phyloP scores from a whole-genome alignment of 2,329 filamentous ascomycete genomes.

The Epicoccum nigrum region DNA sequence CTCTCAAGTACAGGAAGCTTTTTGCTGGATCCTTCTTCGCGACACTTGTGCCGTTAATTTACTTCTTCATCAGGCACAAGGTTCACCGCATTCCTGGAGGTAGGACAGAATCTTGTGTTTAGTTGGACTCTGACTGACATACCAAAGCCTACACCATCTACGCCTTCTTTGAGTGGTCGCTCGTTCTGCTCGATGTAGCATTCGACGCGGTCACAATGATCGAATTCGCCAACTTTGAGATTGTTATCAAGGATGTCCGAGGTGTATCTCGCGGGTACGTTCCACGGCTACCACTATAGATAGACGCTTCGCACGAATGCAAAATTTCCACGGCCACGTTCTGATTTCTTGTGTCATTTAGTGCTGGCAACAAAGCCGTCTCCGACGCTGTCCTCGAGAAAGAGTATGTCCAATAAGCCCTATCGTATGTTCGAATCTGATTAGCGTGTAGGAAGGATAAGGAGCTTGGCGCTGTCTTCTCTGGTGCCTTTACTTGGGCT shows the following conservation, averaged over 20 bases:
- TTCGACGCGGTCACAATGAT: conserved; percentile 95
- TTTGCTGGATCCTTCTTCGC: conserved; percentile 86
- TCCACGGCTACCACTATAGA: conserved; percentile 89
- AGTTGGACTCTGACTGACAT: background rate
- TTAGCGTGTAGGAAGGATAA: conserved; percentile 70
- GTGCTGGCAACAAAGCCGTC: conserved; percentile 56
- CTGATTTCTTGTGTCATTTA: conserved; percentile 42
- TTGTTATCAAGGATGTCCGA: conserved; percentile 87
- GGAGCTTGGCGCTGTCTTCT: conserved; percentile 72
- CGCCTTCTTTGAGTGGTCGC: conserved; percentile 95
- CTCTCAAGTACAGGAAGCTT: conserved; percentile 88
- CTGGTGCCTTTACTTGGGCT: conserved; percentile 72
- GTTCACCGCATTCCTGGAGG: conserved; percentile 92
- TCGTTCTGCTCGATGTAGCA: conserved; percentile 92
- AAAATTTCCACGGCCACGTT: conserved; percentile 42
- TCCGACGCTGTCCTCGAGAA: conserved; percentile 66
- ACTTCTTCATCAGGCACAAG: conserved; percentile 99
- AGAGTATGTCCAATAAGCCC: conserved; percentile 63
- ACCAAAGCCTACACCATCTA: conserved; percentile 91
- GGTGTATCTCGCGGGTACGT: conserved; percentile 98
- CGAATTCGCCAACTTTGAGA: conserved; percentile 88
- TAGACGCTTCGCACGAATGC: conserved; percentile 51
- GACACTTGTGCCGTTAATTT: conserved; percentile 86
- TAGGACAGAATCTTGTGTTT: conserved; percentile 54
- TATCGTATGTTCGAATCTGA: conserved; percentile 24